Evolutionary conservation across 345 rosid genomes (phyloP), one percentile per base, ranked within the genome.

Genomic region (Hibiscus trionum): DNA sequence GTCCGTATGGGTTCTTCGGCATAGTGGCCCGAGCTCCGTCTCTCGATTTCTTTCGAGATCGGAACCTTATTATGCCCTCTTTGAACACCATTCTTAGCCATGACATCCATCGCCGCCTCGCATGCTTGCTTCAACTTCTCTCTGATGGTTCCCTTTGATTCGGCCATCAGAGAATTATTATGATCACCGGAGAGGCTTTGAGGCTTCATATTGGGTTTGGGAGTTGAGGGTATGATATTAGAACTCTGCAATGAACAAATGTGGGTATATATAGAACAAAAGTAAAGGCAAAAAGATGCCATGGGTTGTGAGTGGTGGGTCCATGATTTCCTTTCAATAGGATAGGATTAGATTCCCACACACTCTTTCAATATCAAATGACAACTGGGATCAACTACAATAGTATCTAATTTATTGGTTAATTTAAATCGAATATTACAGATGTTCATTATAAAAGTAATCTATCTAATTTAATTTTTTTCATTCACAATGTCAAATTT

Each of bases 1-100:
- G 84, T 81, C 77, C 92, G 79, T 63, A 88, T 88, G 33, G 88
- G 92, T 3, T 88, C 92, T 70, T 88, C 87, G 1, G 71, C 65
- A 0, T 16, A 17, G 31, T 44, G 55, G 61, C 69, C 76, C 31
- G 79, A 56, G 5, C 69, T 82, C 70, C 86, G 80, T 81, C 83
- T 86, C 72, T 78, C 80, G 0, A 59, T 63, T 63, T 76, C 79
- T 52, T 71, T 77, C 0, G 79, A 67, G 57, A 71, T 24, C 7
- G 16, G 19, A 64, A 29, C 15, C 46, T 46, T 42, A 58, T 2
- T 15, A 4, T 59, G 29, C 29, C 31, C 59, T 19, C 47, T 55
- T 66, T 57, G 49, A 11, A 58, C 61, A 24, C 71, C 72, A 15
- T 77, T 37, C 12, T 61, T 63, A 39, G 12, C 53, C 64, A 31